Conservation (phyloP, 495 filamentous ascomycete genomes). For the Lichina pygmaea region DNA sequence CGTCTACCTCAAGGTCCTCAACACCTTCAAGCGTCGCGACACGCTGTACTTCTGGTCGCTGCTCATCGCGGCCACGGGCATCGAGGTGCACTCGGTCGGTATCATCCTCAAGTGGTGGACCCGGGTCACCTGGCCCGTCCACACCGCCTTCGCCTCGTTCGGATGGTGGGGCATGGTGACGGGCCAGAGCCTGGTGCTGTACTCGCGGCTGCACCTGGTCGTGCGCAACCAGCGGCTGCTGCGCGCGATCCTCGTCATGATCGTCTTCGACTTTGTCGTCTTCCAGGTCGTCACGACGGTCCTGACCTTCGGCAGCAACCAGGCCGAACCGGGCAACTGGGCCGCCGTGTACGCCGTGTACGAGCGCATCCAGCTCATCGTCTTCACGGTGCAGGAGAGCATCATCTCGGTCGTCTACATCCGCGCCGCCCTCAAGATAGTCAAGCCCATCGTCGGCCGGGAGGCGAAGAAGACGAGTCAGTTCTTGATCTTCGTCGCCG, state of each 20-base stretch:
- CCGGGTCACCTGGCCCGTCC: slow-evolving; percentile 6
- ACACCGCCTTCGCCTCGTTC: slow-evolving; percentile 11
- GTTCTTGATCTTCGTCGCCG: slow-evolving; percentile 21
- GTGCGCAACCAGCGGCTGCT: slow-evolving; percentile 7
- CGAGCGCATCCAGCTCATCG: slow-evolving; percentile 13
- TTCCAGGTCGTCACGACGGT: slow-evolving; percentile 10
- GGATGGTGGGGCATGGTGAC: slow-evolving; percentile 12
- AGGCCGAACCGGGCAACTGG: neutral
- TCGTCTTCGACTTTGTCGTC: slow-evolving; percentile 9
- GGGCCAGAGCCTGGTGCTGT: slow-evolving; percentile 11
- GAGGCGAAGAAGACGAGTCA: slow-evolving; percentile 6
- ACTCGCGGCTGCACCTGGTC: slow-evolving; percentile 17
- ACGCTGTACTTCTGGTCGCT: slow-evolving; percentile 33
- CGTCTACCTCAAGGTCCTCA: too few relatives aligned
- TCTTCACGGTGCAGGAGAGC: slow-evolving; percentile 17
- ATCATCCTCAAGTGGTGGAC: slow-evolving; percentile 13
- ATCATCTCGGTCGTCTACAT: slow-evolving; percentile 14
- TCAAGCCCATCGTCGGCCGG: slow-evolving; percentile 8
- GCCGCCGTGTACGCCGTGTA: slow-evolving; percentile 7
- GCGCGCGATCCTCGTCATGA: slow-evolving; percentile 5
- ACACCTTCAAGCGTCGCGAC: slow-evolving; percentile 21
- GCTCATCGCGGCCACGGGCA: slow-evolving; percentile 19
- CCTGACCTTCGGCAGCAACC: neutral
- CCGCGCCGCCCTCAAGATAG: slow-evolving; percentile 11
- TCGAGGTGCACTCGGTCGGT: slow-evolving; percentile 13